Percentiles rank a stretch among this genome's conserved stretches.
These are phyloP conservation scores for Aspergillus sp. DNA, from an alignment of 2,329 filamentous ascomycete species.

Conservation along the genomic window DNA sequence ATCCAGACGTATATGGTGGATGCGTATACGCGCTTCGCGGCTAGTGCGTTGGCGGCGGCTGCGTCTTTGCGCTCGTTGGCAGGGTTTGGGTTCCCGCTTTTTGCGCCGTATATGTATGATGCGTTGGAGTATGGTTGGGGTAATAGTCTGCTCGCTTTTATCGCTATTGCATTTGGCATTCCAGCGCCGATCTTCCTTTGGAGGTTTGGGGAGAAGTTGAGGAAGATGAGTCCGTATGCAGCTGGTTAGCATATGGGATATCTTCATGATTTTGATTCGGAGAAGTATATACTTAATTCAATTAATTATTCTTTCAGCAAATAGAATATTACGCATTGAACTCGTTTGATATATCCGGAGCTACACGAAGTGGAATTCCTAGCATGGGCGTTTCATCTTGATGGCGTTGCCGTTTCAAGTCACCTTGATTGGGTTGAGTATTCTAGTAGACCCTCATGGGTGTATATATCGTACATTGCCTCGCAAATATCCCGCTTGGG, in stretches of 20 bases:
- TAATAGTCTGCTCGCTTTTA: constrained; percentile 28
- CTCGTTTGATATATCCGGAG: too few species aligned
- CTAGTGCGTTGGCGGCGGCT: constrained; percentile 21
- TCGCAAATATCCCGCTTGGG: too few species aligned
- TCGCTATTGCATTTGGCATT: constrained; percentile 28
- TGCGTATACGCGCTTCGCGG: constrained; percentile 25
- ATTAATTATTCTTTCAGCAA: too few species aligned
- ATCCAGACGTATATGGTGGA: constrained; percentile 36
- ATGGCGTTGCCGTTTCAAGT: too few species aligned
- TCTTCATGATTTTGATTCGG: too few species aligned
- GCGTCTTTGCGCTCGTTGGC: constrained; percentile 22
- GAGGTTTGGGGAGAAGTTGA: constrained; percentile 41
- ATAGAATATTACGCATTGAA: too few species aligned
- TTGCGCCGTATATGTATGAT: constrained; percentile 25
- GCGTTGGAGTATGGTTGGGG: constrained; percentile 25
- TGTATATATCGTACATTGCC: too few species aligned
- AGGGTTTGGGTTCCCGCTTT: constrained; percentile 29
- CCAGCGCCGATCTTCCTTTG: constrained; percentile 46
- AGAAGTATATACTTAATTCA: too few species aligned
- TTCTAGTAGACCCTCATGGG: too few species aligned
- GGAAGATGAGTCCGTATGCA: constrained; percentile 43
- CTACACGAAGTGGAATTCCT: too few species aligned
- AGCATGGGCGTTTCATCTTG: too few species aligned
- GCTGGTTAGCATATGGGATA: constrained; percentile 21
- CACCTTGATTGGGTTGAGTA: too few species aligned